Percentiles rank a stretch among this genome's conserved stretches.
These are phyloP conservation scores for Hirsutella thompsonii DNA, from an alignment of 2,329 filamentous ascomycete genomes.

Conservation along the genomic window DNA sequence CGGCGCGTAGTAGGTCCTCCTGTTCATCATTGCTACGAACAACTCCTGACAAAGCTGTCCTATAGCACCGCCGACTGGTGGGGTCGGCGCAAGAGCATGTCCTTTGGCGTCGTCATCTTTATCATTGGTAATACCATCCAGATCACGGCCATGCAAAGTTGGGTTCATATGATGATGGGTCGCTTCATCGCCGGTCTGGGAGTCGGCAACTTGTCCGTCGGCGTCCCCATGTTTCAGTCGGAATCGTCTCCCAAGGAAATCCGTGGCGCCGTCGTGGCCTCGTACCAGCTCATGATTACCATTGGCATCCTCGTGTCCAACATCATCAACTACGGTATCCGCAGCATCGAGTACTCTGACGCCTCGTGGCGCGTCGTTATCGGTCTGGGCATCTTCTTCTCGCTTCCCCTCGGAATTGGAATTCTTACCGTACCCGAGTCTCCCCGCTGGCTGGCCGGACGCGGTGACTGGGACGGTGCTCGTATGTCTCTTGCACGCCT, in stretches of 20 bases:
- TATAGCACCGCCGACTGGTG: slow-evolving; percentile 39
- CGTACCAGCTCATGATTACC: slow-evolving; percentile 65
- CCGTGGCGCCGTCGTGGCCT: slow-evolving; percentile 50
- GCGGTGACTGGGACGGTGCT: slow-evolving; percentile 32
- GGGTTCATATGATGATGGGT: slow-evolving; percentile 55
- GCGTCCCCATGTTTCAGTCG: slow-evolving; percentile 55
- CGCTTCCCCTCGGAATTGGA: slow-evolving; percentile 37
- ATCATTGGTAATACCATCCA: slow-evolving; percentile 54
- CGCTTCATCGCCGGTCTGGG: slow-evolving; percentile 55
- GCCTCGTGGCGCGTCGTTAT: slow-evolving; percentile 52
- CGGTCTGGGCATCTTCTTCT: slow-evolving; percentile 39
- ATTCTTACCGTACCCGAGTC: slow-evolving; percentile 42
- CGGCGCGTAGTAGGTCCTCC: slow-evolving; percentile 29
- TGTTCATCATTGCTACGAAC: neutral
- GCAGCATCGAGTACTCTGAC: slow-evolving; percentile 22
- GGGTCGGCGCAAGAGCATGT: slow-evolving; percentile 43
- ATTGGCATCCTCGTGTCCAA: slow-evolving; percentile 50
- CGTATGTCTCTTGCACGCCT: slow-evolving; percentile 38
- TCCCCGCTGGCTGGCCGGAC: slow-evolving; percentile 40
- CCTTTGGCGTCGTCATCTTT: slow-evolving; percentile 41
- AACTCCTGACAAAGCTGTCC: neutral
- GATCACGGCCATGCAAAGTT: slow-evolving; percentile 42
- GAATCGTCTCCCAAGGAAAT: slow-evolving; percentile 50
- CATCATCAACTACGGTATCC: slow-evolving; percentile 39
- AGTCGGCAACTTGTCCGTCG: slow-evolving; percentile 52